phyloP scores from a whole-genome alignment of 164 flowering plant genomes.

The Paratinospora sagittata region DNA sequence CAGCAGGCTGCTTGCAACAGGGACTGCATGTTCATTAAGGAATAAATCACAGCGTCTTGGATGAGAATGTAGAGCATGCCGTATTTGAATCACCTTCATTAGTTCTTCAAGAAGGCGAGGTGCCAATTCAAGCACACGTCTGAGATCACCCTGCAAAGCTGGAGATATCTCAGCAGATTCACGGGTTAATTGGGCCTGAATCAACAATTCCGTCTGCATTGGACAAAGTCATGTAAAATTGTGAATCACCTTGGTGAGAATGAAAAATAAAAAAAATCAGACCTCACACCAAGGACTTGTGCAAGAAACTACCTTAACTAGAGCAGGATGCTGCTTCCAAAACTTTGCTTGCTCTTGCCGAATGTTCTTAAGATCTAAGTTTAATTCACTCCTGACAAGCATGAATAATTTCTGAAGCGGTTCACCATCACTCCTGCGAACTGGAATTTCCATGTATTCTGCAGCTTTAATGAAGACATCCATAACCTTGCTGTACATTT shows the following conservation, averaged over 20 bases:
- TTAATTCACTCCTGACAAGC: conserved; percentile 86
- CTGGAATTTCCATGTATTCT: conserved; percentile 92
- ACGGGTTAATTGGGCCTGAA: conserved; percentile 87
- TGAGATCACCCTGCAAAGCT: conserved; percentile 60
- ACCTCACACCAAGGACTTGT: neutral
- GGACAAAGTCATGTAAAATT: conserved; percentile 13
- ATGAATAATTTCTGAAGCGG: conserved; percentile 86
- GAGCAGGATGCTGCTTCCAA: conserved; percentile 93
- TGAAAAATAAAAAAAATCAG: neutral
- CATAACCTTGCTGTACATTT: conserved; percentile 78
- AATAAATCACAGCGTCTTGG: neutral
- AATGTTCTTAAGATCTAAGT: conserved; percentile 83
- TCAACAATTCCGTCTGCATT: conserved; percentile 82
- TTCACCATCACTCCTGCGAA: conserved; percentile 81
- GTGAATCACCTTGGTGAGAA: conserved; percentile 1
- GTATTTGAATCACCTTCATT: conserved; percentile 59
- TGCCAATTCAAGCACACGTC: conserved; percentile 70
- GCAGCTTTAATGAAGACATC: conserved; percentile 93
- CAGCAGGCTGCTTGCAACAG: neutral
- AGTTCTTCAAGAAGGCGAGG: conserved; percentile 97
- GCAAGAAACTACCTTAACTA: conserved; percentile 57
- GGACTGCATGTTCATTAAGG: neutral
- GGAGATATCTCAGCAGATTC: conserved; percentile 60
- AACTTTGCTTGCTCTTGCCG: conserved; percentile 94
- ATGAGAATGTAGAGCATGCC: no score